Base-by-base conservation (phyloP, 1,139 yeast species). In the Geotrichum histeridarum region DNA sequence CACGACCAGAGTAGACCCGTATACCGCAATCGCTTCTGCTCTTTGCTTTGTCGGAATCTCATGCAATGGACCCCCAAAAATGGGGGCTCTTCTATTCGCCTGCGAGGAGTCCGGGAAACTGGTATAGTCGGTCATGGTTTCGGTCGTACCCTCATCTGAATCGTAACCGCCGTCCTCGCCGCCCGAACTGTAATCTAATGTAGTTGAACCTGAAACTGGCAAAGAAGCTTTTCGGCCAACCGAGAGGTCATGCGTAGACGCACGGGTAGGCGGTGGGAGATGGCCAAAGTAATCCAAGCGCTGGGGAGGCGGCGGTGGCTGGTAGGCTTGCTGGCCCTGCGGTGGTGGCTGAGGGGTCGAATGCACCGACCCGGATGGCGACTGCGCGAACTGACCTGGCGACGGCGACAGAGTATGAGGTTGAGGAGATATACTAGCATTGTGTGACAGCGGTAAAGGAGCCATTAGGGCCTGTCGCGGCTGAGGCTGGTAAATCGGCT, bases 61-160 rank as follows among this genome's bases (percentile, higher is more conserved):
- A 42, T 65, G 65, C 33, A 64, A 51, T n/a, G 63, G 59, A 1
- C 70, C 69, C 42, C 63, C 64, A 53, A 61, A 63, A 1, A 64
- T 56, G 1, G 73, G 73, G 2, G 70, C 67, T 30, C 70, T 57
- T 42, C 73, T 60, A 54, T 70, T 70, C 8, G 69, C 67, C 42
- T 66, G 70, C 9, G 73, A 69, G 6, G 70, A 62, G 45, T 70
- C 73, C 1, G 72, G 71, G 43, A 62, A 67, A n/a, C 54, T 55
- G 11, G 47, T 55, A 12, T 41, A 42, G 18, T 57, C 61, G 11
- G 35, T 45, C 18, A 31, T 9, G 22, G 53, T 43, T 9, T 44
- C 36, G 15, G 42, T 36, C 2, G 48, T 38, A 8, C 54, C 56
- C 33, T 55, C 60, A 38, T 57, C 64, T 2, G 63, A 58, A 32